phyloP scores from a whole-genome alignment of 768 basidiomycete species.

The Amanita polypyramis region DNA sequence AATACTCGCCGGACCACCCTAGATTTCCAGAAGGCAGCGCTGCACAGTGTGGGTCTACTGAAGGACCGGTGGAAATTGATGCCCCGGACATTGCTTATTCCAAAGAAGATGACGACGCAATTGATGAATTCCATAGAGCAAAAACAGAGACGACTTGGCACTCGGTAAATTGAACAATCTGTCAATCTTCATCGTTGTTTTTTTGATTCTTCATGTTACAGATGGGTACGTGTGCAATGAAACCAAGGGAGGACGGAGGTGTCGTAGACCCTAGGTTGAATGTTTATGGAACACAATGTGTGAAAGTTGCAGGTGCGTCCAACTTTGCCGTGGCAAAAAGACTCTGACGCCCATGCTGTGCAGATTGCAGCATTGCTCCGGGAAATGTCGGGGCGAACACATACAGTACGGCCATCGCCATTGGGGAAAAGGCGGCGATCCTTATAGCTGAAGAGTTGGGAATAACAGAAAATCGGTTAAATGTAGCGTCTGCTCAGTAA shows the following conservation, averaged over 20 bases:
- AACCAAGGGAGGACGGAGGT: conserved; percentile 42
- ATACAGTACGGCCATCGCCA: conserved; percentile 29
- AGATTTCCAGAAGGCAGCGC: conserved; percentile 23
- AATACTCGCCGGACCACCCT: conserved; percentile 24
- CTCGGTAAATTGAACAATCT: conserved; percentile 19
- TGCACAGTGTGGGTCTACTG: conserved; percentile 15
- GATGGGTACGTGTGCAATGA: conserved; percentile 65
- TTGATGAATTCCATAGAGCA: conserved; percentile 27
- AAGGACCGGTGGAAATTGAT: conserved; percentile 21
- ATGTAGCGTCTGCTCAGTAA: background rate
- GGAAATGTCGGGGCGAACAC: conserved; percentile 31
- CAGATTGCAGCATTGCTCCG: conserved; percentile 30
- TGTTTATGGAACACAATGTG: conserved; percentile 46
- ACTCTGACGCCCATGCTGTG: background rate
- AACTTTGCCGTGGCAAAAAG: background rate
- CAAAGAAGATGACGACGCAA: conserved; percentile 29
- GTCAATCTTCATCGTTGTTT: too few relatives aligned
- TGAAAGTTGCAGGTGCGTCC: conserved; percentile 46
- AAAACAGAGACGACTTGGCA: conserved; percentile 34
- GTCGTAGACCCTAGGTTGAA: conserved; percentile 55
- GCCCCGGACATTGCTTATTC: conserved; percentile 31
- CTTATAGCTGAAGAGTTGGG: conserved; percentile 48
- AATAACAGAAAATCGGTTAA: conserved; percentile 12
- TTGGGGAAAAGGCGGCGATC: conserved; percentile 54
- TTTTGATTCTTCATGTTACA: conserved; percentile 13